These are phyloP conservation scores for Scenedesmus sp. DNA, from an alignment of 163 green algal species.

Conservation along the genomic window DNA sequence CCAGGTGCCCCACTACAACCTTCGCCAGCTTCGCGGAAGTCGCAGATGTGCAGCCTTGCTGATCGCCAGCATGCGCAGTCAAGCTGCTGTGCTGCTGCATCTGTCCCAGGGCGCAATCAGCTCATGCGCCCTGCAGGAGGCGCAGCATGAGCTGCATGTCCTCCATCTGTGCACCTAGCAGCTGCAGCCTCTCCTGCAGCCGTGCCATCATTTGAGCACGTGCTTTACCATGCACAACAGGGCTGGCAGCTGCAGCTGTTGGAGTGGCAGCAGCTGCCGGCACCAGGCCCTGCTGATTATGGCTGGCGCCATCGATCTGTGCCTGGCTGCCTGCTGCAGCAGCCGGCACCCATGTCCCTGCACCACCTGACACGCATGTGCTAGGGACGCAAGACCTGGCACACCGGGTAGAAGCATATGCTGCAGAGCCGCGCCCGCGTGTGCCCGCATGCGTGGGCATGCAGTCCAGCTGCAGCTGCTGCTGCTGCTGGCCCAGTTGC, in stretches of 20 bases:
- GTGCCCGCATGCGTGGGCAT: not conserved
- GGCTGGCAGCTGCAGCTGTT: not conserved
- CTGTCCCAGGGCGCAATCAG: not conserved
- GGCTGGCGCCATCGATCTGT: not conserved
- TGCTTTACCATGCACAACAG: not conserved
- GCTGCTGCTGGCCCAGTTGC: not conserved
- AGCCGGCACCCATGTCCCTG: not conserved
- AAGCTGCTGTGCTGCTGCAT: no score
- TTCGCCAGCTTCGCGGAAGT: not conserved
- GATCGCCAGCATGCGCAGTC: not conserved
- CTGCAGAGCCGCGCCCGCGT: not conserved
- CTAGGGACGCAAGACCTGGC: not conserved
- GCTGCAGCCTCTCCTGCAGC: not conserved
- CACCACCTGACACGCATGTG: not conserved
- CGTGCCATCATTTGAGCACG: not conserved
- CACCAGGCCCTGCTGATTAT: not conserved
- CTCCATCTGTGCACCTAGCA: not conserved
- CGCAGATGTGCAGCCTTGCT: not conserved
- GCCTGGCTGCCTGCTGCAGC: not conserved
- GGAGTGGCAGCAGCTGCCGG: not conserved
- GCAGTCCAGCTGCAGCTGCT: not conserved
- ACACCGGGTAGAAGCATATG: not conserved
- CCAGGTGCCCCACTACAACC: not conserved
- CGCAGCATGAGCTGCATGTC: constrained; percentile 8
- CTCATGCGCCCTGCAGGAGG: not conserved